Base-by-base conservation (phyloP, 495 filamentous ascomycete genomes). In the Penicillium daleae region DNA sequence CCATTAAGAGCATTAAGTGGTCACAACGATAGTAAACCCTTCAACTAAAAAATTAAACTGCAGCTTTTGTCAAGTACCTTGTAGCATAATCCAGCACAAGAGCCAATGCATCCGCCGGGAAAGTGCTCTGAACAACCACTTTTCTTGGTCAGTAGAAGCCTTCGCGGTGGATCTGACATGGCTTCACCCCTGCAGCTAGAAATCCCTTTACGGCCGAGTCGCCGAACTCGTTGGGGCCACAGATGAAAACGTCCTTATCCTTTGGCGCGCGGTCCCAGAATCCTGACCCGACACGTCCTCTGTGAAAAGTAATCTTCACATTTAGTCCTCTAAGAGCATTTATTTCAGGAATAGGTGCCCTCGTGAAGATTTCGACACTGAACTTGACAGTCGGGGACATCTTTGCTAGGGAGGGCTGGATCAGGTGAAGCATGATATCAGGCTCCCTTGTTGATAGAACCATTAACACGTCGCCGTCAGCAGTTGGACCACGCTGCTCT, bases 131-230 rank as follows among this genome's bases (percentile, higher is more conserved):
- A n/a, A n/a, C n/a, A n/a, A n/a, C n/a, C n/a, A n/a, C n/a, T n/a
- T n/a, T n/a, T n/a, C n/a, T n/a, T n/a, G n/a, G n/a, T 65, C 46
- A 66, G 29, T 64, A 67, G n/a, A 67, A 67, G 0, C 65, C 65
- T 31, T 67, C 65, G 21, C 65, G 50, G 21, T 67, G 61, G 6
- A 67, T 67, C 35, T 54, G 52, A 32, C 52, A 19, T 37, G 59
- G 24, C 7, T 58, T 31, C 4, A 67, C 21, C 13, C 65, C 65
- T 10, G 57, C 61, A 19, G 40, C 61, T 32, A 31, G 51, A 22
- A 67, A n/a, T 32, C 61, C 61, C 17, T 60, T 62, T 8, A 26
- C 52, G 1, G 33, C 65, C 4, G 57, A 56, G 52, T 64, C 61
- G 6, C 65, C 65, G 17, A 67, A 67, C 12, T 13, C 33, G 40